Conservation (phyloP, 768 basidiomycete genomes). For the Leccinellum rugosiceps region DNA sequence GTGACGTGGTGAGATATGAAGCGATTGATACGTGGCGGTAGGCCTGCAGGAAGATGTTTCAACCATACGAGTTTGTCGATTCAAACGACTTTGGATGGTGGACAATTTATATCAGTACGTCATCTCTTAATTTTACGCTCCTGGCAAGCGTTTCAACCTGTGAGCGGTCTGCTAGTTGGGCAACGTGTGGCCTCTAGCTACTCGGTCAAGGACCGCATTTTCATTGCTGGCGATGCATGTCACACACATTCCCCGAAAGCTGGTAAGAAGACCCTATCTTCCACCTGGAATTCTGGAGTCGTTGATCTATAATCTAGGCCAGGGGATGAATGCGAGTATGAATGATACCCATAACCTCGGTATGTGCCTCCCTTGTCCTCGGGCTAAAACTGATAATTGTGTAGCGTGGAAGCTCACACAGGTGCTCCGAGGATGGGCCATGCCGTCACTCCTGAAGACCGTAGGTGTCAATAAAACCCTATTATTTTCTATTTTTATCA, state of each 20-base stretch:
- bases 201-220: background rate
- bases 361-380: conserved; percentile 14
- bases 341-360: background rate
- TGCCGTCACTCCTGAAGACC: conserved; percentile 35
- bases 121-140: background rate
- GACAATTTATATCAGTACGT: background rate
- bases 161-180: background rate
- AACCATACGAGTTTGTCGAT: background rate
- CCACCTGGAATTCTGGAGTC: background rate
- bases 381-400: conserved; percentile 45
- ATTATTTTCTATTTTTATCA: background rate
- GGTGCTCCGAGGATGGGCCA: conserved; percentile 42
- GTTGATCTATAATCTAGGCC: background rate
- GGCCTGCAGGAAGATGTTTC: background rate
- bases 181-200: background rate
- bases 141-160: background rate
- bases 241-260: background rate
- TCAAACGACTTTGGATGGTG: background rate
- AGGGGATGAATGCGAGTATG: background rate
- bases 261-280: background rate
- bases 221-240: background rate
- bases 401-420: conserved; percentile 47
- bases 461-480: conserved; percentile 16
- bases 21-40: background rate
- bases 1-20: background rate